Percentiles rank a stretch among this genome's conserved stretches.
phyloP scores from a whole-genome alignment of 108 stramenopile species.

The Fistulifera pelliculosa region DNA sequence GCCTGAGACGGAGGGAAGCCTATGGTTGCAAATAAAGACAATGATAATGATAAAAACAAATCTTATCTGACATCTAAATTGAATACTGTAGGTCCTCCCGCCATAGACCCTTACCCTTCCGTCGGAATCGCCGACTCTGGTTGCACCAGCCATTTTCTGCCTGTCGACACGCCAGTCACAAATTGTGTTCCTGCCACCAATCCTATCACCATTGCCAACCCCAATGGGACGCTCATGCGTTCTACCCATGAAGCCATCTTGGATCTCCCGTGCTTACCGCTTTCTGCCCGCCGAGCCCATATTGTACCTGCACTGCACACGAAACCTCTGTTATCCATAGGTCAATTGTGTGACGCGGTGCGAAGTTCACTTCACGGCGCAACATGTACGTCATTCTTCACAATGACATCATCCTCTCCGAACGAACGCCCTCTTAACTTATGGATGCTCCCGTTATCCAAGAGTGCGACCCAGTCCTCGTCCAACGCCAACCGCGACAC shows the following conservation, averaged over 20 bases:
- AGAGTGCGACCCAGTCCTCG: no score
- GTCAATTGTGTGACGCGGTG: conserved; percentile 14
- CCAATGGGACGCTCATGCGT: conserved; percentile 4
- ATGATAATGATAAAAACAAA: neutral
- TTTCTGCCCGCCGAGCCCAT: conserved; percentile 5
- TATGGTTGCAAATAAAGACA: neutral
- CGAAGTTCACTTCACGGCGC: neutral
- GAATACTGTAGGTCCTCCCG: neutral
- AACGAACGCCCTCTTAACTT: neutral
- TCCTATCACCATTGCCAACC: neutral
- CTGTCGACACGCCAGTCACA: neutral
- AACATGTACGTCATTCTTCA: conserved; percentile 2
- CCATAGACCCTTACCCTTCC: neutral
- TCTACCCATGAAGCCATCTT: conserved; percentile 3
- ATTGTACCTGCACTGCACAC: conserved; percentile 2
- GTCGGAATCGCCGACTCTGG: conserved; percentile 3
- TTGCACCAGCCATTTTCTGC: conserved; percentile 1
- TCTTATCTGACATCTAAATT: neutral
- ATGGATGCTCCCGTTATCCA: no score
- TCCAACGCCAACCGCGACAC: no score
- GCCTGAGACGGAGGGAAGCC: neutral
- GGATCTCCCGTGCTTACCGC: conserved; percentile 2
- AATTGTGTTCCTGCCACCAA: neutral
- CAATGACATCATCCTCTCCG: neutral
- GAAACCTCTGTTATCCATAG: conserved; percentile 8